Conservation (phyloP, 768 basidiomycete genomes). For the Lentinula guzmanii region DNA sequence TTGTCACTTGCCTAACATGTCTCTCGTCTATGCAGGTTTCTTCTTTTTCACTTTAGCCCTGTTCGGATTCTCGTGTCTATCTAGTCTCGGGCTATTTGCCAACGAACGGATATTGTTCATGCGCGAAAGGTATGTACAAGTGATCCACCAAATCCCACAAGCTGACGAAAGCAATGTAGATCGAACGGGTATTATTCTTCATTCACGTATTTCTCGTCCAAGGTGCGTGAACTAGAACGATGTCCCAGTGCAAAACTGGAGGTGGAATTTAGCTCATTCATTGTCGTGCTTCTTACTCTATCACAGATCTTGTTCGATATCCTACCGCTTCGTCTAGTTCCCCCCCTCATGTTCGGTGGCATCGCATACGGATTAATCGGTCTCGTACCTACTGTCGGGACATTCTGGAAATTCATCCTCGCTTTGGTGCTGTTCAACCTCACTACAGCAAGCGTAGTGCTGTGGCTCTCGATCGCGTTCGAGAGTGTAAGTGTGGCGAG, state of each 20-base stretch:
- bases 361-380: slow-evolving; percentile 95
- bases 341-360: slow-evolving; percentile 91
- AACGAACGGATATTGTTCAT: slow-evolving; percentile 96
- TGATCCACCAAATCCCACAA: not conserved
- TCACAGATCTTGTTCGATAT: slow-evolving; percentile 90
- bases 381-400: slow-evolving; percentile 81
- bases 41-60: slow-evolving; percentile 98
- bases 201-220: slow-evolving; percentile 94
- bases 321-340: slow-evolving; percentile 88
- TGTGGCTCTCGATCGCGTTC: slow-evolving; percentile 87
- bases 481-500: slow-evolving; percentile 85
- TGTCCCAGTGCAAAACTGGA: not conserved
- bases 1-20: not conserved
- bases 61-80: slow-evolving; percentile 95
- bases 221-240: slow-evolving; percentile 39
- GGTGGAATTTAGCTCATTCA: not conserved
- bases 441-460: slow-evolving; percentile 87
- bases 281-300: not conserved
- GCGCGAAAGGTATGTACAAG: slow-evolving; percentile 74
- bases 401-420: slow-evolving; percentile 98
- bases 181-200: slow-evolving; percentile 98
- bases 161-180: slow-evolving; percentile 30
- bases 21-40: slow-evolving; percentile 43
- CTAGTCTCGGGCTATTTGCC: slow-evolving; percentile 89
- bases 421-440: slow-evolving; percentile 95